Evolutionary conservation across 768 basidiomycete genomes (phyloP).

Genomic region (Pleurotus giganteus): DNA sequence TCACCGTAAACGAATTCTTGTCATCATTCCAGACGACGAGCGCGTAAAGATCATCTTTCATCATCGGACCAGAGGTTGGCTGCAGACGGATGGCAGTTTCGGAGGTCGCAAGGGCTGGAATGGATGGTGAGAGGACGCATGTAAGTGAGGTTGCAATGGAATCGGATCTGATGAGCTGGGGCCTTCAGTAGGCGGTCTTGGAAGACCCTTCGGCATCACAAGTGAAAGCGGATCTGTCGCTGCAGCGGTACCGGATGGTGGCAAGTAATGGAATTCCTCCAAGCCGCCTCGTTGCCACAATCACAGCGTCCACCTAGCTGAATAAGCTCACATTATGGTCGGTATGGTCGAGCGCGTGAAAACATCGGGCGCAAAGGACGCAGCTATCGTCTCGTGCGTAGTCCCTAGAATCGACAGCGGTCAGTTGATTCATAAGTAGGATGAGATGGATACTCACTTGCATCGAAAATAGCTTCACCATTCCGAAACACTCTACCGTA

Average conservation of each 20-base stretch:
- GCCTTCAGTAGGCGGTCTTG: slow-evolving; percentile 24
- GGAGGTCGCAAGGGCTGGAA: slow-evolving; percentile 38
- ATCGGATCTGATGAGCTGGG: neutral
- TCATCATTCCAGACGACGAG: slow-evolving; percentile 96
- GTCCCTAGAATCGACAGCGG: slow-evolving; percentile 59
- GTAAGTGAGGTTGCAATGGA: neutral
- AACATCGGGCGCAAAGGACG: slow-evolving; percentile 88
- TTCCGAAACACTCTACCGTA: slow-evolving; percentile 88
- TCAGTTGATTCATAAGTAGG: slow-evolving; percentile 2
- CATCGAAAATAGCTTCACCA: slow-evolving; percentile 92
- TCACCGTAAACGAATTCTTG: slow-evolving; percentile 90
- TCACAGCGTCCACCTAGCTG: slow-evolving; percentile 92
- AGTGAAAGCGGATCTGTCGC: slow-evolving; percentile 16
- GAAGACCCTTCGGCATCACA: slow-evolving; percentile 40
- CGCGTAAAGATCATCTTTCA: slow-evolving; percentile 69
- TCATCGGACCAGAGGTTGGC: slow-evolving; percentile 74
- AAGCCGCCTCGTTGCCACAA: slow-evolving; percentile 90
- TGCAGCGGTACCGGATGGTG: slow-evolving; percentile 36
- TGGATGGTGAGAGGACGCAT: neutral
- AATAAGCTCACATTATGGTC: slow-evolving; percentile 94
- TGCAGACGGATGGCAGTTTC: slow-evolving; percentile 73
- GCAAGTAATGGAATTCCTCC: slow-evolving; percentile 67
- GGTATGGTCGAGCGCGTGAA: slow-evolving; percentile 81
- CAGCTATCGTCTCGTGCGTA: slow-evolving; percentile 89
- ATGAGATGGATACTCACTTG: slow-evolving; percentile 60